These are phyloP conservation scores for Hygrophoropsis aurantiaca DNA, from an alignment of 768 basidiomycete genomes.

Conservation along the genomic window DNA sequence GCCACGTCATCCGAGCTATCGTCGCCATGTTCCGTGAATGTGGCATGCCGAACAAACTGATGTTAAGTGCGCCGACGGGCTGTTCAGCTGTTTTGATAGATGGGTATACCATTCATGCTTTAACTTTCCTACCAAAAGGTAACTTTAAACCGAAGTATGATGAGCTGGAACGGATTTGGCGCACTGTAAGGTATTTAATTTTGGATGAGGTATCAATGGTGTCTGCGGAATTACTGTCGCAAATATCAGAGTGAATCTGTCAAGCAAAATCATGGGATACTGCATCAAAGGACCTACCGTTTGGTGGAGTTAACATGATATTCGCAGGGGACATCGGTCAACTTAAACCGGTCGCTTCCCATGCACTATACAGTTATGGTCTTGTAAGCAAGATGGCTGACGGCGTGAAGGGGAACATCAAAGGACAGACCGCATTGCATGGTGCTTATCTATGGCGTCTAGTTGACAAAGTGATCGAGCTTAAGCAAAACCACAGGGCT, in stretches of 20 bases:
- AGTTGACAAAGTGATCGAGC: background rate
- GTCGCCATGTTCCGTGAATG: constrained; percentile 12
- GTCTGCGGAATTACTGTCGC: background rate
- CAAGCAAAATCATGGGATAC: background rate
- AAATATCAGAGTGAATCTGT: background rate
- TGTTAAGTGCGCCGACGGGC: constrained; percentile 27
- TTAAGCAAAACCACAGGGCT: background rate
- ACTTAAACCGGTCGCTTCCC: background rate
- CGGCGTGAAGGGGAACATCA: background rate
- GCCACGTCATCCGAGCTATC: constrained; percentile 24
- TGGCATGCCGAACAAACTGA: constrained; percentile 6
- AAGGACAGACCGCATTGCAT: background rate
- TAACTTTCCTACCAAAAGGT: constrained; percentile 14
- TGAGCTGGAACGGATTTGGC: constrained; percentile 2
- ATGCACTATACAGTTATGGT: background rate
- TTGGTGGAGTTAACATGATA: background rate
- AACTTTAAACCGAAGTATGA: constrained; percentile 7
- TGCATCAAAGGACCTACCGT: background rate
- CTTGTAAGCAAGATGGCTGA: background rate
- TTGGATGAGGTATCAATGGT: background rate
- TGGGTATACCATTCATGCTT: constrained; percentile 28
- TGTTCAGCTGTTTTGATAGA: constrained; percentile 25
- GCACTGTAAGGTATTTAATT: background rate
- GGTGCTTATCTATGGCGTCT: background rate
- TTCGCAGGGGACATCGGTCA: background rate